These are phyloP conservation scores for Xylaria sp. DNA, from an alignment of 2,329 filamentous ascomycete genomes.

Conservation along the genomic window DNA sequence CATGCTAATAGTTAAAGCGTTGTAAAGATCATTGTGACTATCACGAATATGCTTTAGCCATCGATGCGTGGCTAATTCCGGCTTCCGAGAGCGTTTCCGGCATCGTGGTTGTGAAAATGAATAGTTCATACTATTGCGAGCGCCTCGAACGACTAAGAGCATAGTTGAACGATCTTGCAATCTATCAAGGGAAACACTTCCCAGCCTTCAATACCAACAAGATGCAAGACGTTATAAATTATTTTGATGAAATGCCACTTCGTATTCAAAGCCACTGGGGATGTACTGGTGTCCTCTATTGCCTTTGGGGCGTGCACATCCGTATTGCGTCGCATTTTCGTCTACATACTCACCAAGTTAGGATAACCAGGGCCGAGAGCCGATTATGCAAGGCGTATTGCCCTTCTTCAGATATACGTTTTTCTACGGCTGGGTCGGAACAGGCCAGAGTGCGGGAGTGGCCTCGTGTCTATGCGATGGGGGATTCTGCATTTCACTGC, in stretches of 20 bases:
- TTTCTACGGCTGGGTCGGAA: slow-evolving; percentile 8
- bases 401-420: not conserved
- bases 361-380: slow-evolving; percentile 15
- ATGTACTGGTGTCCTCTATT: not conserved
- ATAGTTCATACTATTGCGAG: too few species aligned
- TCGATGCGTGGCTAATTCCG: too few species aligned
- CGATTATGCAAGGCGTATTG: slow-evolving; percentile 4
- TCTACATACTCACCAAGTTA: slow-evolving; percentile 1
- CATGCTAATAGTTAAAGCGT: not conserved
- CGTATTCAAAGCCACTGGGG: not conserved
- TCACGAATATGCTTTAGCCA: too few species aligned
- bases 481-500: slow-evolving; percentile 36
- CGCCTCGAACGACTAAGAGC: not conserved
- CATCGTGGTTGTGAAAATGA: too few species aligned
- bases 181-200: not conserved
- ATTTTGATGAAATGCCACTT: not conserved
- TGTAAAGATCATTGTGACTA: not conserved
- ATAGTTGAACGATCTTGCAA: not conserved
- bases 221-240: not conserved
- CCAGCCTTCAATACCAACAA: not conserved
- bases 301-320: not conserved
- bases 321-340: not conserved
- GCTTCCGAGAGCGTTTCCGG: too few species aligned
- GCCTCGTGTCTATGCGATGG: slow-evolving; percentile 22
- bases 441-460: not conserved